A percentile compares a stretch with the other conserved stretches of the same genome.
These are phyloP conservation scores for Tylopilus sp. DNA, from an alignment of 768 basidiomycete genomes.

Conservation along the genomic window DNA sequence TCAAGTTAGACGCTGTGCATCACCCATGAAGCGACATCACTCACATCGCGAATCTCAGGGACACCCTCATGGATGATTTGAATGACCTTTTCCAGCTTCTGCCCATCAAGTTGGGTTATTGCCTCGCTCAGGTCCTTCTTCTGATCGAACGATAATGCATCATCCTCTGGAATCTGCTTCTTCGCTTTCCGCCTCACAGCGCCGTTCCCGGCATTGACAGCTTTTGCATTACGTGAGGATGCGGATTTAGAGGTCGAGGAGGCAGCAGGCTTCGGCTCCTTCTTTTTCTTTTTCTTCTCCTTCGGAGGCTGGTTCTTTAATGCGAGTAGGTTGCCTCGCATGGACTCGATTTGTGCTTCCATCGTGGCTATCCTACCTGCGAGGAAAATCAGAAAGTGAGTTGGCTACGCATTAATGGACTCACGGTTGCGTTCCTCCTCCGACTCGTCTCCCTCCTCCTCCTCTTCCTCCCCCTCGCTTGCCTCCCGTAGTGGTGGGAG, in stretches of 20 bases:
- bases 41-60: conserved; percentile 89
- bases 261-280: conserved; percentile 53
- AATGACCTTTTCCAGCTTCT: conserved; percentile 85
- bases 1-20: conserved; percentile 11
- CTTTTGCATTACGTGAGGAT: conserved; percentile 47
- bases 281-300: conserved; percentile 71
- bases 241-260: conserved; percentile 63
- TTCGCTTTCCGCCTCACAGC: conserved; percentile 59
- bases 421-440: conserved; percentile 70
- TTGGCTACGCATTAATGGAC: conserved; percentile 21
- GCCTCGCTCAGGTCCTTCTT: conserved; percentile 98
- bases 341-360: conserved; percentile 78
- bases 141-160: conserved; percentile 89
- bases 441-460: conserved; percentile 58
- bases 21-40: conserved; percentile 32
- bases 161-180: conserved; percentile 70
- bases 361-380: conserved; percentile 71
- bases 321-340: conserved; percentile 65
- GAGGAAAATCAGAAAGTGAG: conserved; percentile 8
- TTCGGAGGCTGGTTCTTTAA: conserved; percentile 56
- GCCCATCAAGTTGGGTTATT: conserved; percentile 80
- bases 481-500: conserved; percentile 60
- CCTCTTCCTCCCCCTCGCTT: conserved; percentile 62
- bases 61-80: conserved; percentile 93
- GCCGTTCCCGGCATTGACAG: conserved; percentile 34